Base-by-base conservation (phyloP, 345 rosid genomes). In the Syzygium oleosum region DNA sequence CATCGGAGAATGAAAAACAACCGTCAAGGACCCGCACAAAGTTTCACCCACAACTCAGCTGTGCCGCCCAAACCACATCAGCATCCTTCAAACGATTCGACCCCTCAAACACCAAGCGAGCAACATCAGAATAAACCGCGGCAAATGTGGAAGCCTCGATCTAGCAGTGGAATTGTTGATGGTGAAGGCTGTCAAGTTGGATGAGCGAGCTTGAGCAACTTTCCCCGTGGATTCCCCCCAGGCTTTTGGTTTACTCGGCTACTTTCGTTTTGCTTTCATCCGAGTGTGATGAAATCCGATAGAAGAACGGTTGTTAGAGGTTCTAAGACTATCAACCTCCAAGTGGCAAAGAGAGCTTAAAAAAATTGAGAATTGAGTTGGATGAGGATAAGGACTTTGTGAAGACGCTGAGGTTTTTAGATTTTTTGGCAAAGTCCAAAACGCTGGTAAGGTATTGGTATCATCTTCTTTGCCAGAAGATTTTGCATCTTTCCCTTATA, bases 71-170 rank as follows among this genome's bases (percentile, higher is more conserved):
- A 29, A 43, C 22, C 84, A 38, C 79, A 17, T 63, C 34, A 29
- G 3, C 52, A 23, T 52, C 65, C 34, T 52, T 38, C 85, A 46
- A 46, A 54, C 12, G 87, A 41, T 78, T 27, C 9, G 4, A 86
- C 21, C 41, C 61, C 58, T 38, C 87, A 25, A 49, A 54, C 63
- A 15, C 22, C 56, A 52, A 13, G 19, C 31, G 56, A 51, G 79
- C 89, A 84, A 68, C 55, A 23, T 31, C 87, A 68, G 52, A 61
- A 52, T 55, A 84, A 63, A 68, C 88, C 49, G 14, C 87, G 23
- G 46, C 78, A 73, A 53, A 55, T 43, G 11, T 88, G 89, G 89
- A 73, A 43, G 87, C 89, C 87, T 78, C 87, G 63, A 61, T 58
- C 85, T 51, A 52, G n/a, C 52, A 51, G 13, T 14, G 80, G 9